phyloP scores from a whole-genome alignment of 2,329 filamentous ascomycete genomes.

The Cercospora canescens region DNA sequence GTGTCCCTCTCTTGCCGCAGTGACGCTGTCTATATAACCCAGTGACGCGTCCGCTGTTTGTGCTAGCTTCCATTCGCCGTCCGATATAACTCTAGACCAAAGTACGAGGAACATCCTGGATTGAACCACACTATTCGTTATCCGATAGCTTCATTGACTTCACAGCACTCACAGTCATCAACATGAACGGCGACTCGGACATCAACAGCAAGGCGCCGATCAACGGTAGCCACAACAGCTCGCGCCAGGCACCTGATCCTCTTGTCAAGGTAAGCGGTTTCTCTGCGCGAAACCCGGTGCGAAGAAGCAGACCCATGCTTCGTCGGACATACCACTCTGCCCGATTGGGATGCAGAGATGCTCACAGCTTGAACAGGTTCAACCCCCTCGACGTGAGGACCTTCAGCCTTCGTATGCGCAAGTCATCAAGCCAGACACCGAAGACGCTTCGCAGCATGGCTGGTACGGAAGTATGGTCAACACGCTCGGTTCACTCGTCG shows the following conservation, averaged over 20 bases:
- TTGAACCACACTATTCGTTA: background rate
- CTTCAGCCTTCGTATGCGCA: slow-evolving; percentile 73
- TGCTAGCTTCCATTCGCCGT: background rate
- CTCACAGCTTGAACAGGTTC: slow-evolving; percentile 50
- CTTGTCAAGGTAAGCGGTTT: slow-evolving; percentile 41
- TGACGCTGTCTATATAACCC: slow-evolving; percentile 15
- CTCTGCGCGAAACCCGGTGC: background rate
- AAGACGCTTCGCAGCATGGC: slow-evolving; percentile 70
- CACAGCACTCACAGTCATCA: slow-evolving; percentile 7
- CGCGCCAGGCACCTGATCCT: slow-evolving; percentile 21
- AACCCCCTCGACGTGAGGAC: slow-evolving; percentile 79
- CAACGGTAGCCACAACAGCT: slow-evolving; percentile 27
- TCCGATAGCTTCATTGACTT: background rate
- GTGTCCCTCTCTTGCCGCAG: background rate
- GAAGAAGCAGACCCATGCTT: background rate
- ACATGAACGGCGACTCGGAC: slow-evolving; percentile 20
- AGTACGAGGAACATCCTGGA: background rate
- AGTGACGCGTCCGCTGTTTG: background rate
- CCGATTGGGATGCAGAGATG: background rate
- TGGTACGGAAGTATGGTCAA: slow-evolving; percentile 81
- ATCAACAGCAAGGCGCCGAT: slow-evolving; percentile 42
- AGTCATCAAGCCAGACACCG: slow-evolving; percentile 58
- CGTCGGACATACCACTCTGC: background rate
- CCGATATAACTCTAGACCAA: background rate
- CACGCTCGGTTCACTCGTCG: slow-evolving; percentile 70